Percentiles rank a stretch among this genome's conserved stretches.
Evolutionary conservation across 2,329 filamentous ascomycete species (phyloP).

Genomic region (Xylariaceae sp.): DNA sequence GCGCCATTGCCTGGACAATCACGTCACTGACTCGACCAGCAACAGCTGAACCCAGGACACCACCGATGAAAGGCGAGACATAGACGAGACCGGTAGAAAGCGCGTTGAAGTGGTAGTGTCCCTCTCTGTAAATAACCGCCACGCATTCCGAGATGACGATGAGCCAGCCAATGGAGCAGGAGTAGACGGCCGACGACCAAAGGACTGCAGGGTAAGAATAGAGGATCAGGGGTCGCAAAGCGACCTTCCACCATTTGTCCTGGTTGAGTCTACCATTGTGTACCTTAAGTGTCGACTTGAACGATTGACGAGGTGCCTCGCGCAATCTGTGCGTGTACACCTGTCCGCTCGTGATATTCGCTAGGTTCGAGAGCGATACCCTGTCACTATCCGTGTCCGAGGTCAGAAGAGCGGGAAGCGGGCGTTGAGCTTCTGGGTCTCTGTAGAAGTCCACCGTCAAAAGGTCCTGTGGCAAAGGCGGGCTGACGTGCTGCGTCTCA

Average conservation of each 20-base stretch:
- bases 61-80: constrained; percentile 82
- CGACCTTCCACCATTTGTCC: constrained; percentile 75
- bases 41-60: constrained; percentile 83
- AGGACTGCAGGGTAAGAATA: constrained; percentile 83
- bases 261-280: constrained; percentile 73
- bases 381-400: constrained; percentile 40
- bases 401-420: constrained; percentile 2
- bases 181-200: constrained; percentile 81
- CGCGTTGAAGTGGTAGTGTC: constrained; percentile 72
- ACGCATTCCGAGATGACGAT: constrained; percentile 91
- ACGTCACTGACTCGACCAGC: constrained; percentile 84
- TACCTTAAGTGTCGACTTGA: constrained; percentile 65
- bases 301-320: constrained; percentile 62
- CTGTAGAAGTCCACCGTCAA: constrained; percentile 27
- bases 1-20: constrained; percentile 75
- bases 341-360: constrained; percentile 32
- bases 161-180: constrained; percentile 87
- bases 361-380: constrained; percentile 35
- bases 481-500: no score
- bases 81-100: constrained; percentile 83
- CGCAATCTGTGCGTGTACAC: constrained; percentile 68
- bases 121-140: constrained; percentile 68
- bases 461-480: no score
- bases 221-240: constrained; percentile 74
- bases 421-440: constrained; percentile 17